Evolutionary conservation across 495 filamentous ascomycete species (phyloP).

Genomic region (Cenococcum geophilum): DNA sequence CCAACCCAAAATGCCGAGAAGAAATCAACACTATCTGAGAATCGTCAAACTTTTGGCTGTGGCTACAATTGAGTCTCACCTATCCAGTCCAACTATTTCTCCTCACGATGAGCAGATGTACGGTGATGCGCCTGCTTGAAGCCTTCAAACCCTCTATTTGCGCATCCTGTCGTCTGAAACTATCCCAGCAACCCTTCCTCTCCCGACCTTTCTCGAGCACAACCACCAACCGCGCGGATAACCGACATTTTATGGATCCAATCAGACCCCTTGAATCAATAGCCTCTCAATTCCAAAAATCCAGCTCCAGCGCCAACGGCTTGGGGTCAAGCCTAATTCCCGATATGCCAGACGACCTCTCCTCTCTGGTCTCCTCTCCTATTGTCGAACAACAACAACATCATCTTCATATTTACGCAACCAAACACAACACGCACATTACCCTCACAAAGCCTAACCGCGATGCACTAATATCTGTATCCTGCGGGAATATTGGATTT

Average conservation of each 20-base stretch:
- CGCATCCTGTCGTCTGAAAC: slow-evolving; percentile 16
- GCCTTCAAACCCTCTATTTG: slow-evolving; percentile 22
- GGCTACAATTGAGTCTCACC: not conserved
- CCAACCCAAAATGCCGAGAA: too few species aligned
- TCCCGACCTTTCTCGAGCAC: slow-evolving; percentile 18
- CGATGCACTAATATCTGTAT: slow-evolving; percentile 65
- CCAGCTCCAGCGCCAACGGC: not conserved
- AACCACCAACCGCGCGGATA: slow-evolving; percentile 3
- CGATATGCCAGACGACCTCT: not conserved
- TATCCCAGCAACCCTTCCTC: not conserved
- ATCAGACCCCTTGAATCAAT: not conserved
- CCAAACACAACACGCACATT: slow-evolving; percentile 90
- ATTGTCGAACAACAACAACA: slow-evolving; percentile 41
- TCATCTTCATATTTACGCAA: slow-evolving; percentile 78
- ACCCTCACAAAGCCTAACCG: slow-evolving; percentile 78
- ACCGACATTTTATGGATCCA: not conserved
- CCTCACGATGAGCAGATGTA: slow-evolving; percentile 13
- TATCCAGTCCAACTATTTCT: not conserved
- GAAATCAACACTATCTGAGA: not conserved
- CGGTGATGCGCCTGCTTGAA: slow-evolving; percentile 11
- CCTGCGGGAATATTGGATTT: slow-evolving; percentile 80
- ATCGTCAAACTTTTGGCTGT: not conserved
- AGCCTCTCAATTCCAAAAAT: not conserved
- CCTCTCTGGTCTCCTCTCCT: too few species aligned
- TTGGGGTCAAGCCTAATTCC: not conserved